Evolutionary conservation across 2,329 filamentous ascomycete species (phyloP), one percentile per base, ranked within the genome.

Genomic region (Hypoxylon sp.): DNA sequence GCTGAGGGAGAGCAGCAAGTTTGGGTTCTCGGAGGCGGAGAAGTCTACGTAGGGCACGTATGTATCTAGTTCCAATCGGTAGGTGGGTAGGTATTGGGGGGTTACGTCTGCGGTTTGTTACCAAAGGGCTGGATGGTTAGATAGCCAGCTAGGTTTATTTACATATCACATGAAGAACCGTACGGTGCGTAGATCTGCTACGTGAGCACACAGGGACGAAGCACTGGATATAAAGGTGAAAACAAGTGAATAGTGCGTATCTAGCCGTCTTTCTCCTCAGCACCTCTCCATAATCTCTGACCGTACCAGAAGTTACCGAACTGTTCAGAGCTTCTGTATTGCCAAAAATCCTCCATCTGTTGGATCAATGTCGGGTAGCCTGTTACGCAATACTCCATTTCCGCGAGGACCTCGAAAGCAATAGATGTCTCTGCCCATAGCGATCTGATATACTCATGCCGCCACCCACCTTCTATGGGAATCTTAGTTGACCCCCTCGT

Each of bases 1-100:
- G 76, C 47, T 81, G 55, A 73, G 65, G 61, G 73, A 78, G 68
- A 75, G 72, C 26, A 79, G 78, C 24, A 58, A 46, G 43, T 73
- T 73, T 58, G 70, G 70, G 44, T 67, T 51, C 52, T 44, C 26
- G 8, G 51, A 54, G 50, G 58, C 51, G 46, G 20, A 17, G 53
- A n/a, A 37, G 39, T n/a, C n/a, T n/a, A n/a, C 11, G 13, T 11
- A 13, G 32, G 32, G 3, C 10, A 15, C 4, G 11, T 15, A 13
- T 4, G 32, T 11, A 34, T 2, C 13, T 4, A 15, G 11, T n/a
- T n/a, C n/a, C n/a, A n/a, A n/a, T n/a, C n/a, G 32, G 2, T 15
- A 13, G 13, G 10, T 34, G 4, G 3, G 11, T 15, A 13, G 10
- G 11, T 15, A 34, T 2, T 10, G 6, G 4, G 13, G 32, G 32